Percentiles rank a stretch among this genome's conserved stretches.
Evolutionary conservation across 805 yeast species (phyloP).

Genomic region (Saccharomycopsis microspora): DNA sequence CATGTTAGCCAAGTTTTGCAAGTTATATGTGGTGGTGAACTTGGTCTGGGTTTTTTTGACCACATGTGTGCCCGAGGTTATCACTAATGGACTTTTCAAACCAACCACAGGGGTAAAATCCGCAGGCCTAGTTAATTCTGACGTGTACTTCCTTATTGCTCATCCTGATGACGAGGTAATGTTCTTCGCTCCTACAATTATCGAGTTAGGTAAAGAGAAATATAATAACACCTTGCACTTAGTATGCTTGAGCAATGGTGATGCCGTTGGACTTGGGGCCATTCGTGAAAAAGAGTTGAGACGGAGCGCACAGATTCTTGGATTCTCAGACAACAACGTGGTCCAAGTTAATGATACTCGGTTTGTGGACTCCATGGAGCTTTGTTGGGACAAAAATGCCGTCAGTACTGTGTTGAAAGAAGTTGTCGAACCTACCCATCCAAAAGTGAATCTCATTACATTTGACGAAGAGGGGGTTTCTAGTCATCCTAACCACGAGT

Average conservation of each 20-base stretch:
- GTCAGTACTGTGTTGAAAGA: constrained; percentile 29
- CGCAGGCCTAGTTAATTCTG: constrained; percentile 9
- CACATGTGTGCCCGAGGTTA: constrained; percentile 9
- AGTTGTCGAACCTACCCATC: background rate
- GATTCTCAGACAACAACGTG: constrained; percentile 32
- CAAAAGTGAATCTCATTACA: constrained; percentile 37
- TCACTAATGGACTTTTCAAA: background rate
- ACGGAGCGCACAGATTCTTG: constrained; percentile 42
- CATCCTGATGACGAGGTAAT: constrained; percentile 99
- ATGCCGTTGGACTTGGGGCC: constrained; percentile 61
- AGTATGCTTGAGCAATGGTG: constrained; percentile 69
- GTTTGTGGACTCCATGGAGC: constrained; percentile 59
- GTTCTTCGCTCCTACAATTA: constrained; percentile 82
- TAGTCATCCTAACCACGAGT: constrained; percentile 74
- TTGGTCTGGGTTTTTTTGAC: constrained; percentile 13
- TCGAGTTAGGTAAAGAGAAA: constrained; percentile 36
- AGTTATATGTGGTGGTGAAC: constrained; percentile 12
- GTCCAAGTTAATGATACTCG: constrained; percentile 34
- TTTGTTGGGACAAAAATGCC: constrained; percentile 44
- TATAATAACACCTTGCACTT: constrained; percentile 43
- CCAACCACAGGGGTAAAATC: background rate
- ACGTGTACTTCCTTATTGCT: constrained; percentile 54
- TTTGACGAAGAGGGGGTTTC: constrained; percentile 82
- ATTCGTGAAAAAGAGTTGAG: constrained; percentile 49
- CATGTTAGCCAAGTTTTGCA: constrained; percentile 1